Evolutionary conservation across 352 stramenopile genomes (phyloP), one percentile per base, ranked within the genome.

Genomic region (Pythium phragmitis): DNA sequence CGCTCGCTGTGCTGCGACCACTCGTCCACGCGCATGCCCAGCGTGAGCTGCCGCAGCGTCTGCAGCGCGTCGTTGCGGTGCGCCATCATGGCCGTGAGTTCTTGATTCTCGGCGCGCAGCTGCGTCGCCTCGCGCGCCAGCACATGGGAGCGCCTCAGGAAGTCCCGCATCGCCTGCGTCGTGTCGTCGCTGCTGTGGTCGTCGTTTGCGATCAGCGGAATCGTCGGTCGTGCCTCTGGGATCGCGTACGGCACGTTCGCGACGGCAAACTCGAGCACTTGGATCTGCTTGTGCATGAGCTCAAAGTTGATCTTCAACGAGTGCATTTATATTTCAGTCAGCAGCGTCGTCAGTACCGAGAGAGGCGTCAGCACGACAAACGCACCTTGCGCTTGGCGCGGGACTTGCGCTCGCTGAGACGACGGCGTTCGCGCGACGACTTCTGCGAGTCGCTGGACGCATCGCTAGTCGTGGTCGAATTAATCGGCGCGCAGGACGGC

Each of bases 231-330:
- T n/a, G 13, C 16, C 17, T 19, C 34, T 58, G 33, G 6, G 16
- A 28, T 3, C 7, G 36, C 36, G 39, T 28, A 45, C 3, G 30
- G 17, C 13, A 49, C n/a, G 34, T 56, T 21, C 3, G 33, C 51
- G n/a, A 57, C 48, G 3, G 39, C 39, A 34, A 47, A 65, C 46
- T 65, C 57, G 17, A 63, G 45, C 14, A 46, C 47, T 19, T 54
- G 21, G 34, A 65, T 45, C 48, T 65, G 57, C 21, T 49, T 8
- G 6, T 36, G 46, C 57, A 65, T 65, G 13, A 7, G n/a, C 30
- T 57, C 47, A 8, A 51, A 41, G 12, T 42, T 57, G 13, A 7
- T 19, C 57, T 65, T 28, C 3, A 34, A 13, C 26, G 26, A 30
- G 26, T 30, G 26, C 26, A 30, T 30, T 1, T 41, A 23, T 36